Base-by-base conservation (phyloP, 345 rosid genomes). In the Conringia planisiliqua region DNA sequence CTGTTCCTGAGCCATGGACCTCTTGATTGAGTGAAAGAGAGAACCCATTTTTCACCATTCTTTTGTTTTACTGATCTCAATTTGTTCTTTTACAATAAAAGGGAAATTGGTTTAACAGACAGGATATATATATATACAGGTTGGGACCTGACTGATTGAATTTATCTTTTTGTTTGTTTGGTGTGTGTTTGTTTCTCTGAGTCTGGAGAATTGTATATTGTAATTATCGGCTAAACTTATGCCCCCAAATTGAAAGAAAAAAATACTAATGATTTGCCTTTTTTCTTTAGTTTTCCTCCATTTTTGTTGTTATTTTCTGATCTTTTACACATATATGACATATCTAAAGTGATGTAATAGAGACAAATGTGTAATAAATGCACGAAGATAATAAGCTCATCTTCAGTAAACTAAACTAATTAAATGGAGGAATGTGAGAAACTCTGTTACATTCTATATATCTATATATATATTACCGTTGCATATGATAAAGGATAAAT, bases 1-100 rank as follows among this genome's bases (percentile, higher is more conserved):
- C 98, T 0, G 89, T 92, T 39, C 99, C 98, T 46, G 88, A 89
- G 83, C 91, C 90, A 56, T 90, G 96, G 99, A 84, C 88, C n/a
- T 85, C 90, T 38, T 95, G 87, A 74, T 36, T 54, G 18, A 82
- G 43, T 60, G 38, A n/a, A 29, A 59, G 29, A 77, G n/a, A 33
- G 36, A 40, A 12, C 9, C 2, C 48, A 47, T 71, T 57, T 46
- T 65, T 57, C 76, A 48, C 29, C 68, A 71, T 77, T 77, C 66
- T 70, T 68, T 76, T 63, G 62, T 61, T 65, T 71, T 29, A 70
- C 71, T 71, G 61, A 71, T 71, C 61, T 33, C 61, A 36, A 81
- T 87, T 83, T 80, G 52, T 85, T 89, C 66, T 80, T 87, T 62
- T 70, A 70, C 67, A 69, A 71, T 78, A 82, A 86, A 56, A 50